phyloP scores from a whole-genome alignment of 2,329 filamentous ascomycete genomes.

The Cordyceps tenuipes region DNA sequence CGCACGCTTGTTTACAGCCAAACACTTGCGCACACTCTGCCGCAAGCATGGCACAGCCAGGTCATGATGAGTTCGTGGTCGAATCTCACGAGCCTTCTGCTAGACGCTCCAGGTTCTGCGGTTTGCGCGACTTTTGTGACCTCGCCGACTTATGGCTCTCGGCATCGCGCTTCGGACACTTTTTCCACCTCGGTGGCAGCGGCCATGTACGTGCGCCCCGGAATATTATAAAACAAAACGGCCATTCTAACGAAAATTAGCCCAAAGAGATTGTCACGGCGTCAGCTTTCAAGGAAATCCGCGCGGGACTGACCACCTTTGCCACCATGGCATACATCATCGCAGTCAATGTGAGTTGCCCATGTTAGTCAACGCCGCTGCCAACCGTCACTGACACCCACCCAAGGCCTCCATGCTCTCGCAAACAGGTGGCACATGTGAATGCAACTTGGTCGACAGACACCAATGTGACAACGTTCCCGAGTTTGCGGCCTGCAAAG shows the following conservation, averaged over 20 bases:
- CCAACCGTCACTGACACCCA: constrained; percentile 4
- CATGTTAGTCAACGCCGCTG: not conserved
- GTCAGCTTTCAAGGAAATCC: constrained; percentile 68
- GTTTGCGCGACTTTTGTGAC: constrained; percentile 29
- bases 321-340: constrained; percentile 83
- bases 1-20: not conserved
- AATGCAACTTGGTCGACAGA: constrained; percentile 43
- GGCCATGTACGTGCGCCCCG: constrained; percentile 51
- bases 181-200: constrained; percentile 59
- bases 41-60: constrained; percentile 5
- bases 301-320: constrained; percentile 72
- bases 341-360: constrained; percentile 50
- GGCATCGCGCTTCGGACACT: constrained; percentile 42
- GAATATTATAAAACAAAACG: not conserved
- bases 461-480: constrained; percentile 40
- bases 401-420: constrained; percentile 61
- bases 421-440: constrained; percentile 69
- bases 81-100: constrained; percentile 12
- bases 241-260: constrained; percentile 29
- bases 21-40: not conserved
- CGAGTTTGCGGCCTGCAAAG: constrained; percentile 38
- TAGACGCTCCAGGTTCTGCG: constrained; percentile 23
- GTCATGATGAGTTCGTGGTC: constrained; percentile 12
- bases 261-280: constrained; percentile 58
- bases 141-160: constrained; percentile 28